Base-by-base conservation (phyloP, 176 grass and related monocot genomes). In the Cocos nucifera region DNA sequence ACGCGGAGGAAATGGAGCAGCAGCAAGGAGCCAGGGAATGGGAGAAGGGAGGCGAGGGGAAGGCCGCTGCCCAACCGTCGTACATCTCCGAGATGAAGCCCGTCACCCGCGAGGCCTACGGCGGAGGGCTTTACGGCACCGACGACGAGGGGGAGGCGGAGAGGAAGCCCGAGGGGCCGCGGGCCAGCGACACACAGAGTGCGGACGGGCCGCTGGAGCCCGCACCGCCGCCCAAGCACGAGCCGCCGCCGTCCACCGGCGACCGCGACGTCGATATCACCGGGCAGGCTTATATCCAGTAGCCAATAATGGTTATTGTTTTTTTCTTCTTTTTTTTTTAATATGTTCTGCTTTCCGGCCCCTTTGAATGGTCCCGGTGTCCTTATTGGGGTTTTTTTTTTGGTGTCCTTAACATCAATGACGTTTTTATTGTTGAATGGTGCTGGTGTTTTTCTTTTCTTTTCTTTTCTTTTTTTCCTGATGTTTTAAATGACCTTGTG, bases 211-310 rank as follows among this genome's bases (percentile, higher is more conserved):
- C 75, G 0, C 77, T 72, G 69, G 63, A 96, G 75, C 52, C 62
- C 1, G 22, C 26, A 2, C 4, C 14, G 0, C 48, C 51, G 59
- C 81, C 75, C 1, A 80, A 18, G 51, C 83, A 78, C 71, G 49
- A 69, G 51, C 81, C 87, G n/a, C 87, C 92, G 17, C 75, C 80
- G 23, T 83, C 92, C 50, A 91, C 83, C 50, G 83, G 87, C 54
- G 87, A 96, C 71, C 73, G 80, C 19, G 87, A 88, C 83, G 64
- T 85, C 69, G 92, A 97, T 77, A 73, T 97, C 76, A 97, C 87
- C 28, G 84, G 92, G 16, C 83, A 78, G 62, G 88, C 84, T 0
- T 88, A 91, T 51, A 88, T 97, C 63, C 92, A 91, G 87, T 90
- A 85, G 86, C 15, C 35, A 14, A 44, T 44, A 12, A 44, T 14